Conservation (phyloP, 257 asterid species). For the Misopates orontium region DNA sequence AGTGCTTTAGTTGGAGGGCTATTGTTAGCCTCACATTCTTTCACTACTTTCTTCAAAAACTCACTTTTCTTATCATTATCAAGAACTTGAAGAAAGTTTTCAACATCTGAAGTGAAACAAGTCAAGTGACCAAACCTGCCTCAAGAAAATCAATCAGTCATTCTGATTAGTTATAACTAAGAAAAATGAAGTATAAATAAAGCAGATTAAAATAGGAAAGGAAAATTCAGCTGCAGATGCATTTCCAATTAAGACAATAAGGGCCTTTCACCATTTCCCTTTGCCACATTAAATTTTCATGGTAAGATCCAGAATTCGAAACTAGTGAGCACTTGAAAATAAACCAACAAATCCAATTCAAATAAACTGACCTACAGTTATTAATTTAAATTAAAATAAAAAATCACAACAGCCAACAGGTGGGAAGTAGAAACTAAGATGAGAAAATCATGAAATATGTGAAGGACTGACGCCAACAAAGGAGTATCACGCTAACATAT, state of each 20-base stretch:
- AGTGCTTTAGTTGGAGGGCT: slow-evolving; percentile 60
- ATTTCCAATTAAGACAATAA: slow-evolving; percentile 15
- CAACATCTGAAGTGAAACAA: slow-evolving; percentile 78
- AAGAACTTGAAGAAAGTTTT: slow-evolving; percentile 65
- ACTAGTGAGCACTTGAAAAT: background rate
- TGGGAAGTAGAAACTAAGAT: slow-evolving; percentile 14
- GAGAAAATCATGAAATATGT: slow-evolving; percentile 23
- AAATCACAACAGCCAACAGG: slow-evolving; percentile 7
- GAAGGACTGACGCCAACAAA: slow-evolving; percentile 2
- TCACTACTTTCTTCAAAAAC: slow-evolving; percentile 54
- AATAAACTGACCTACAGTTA: background rate
- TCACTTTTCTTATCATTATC: slow-evolving; percentile 48
- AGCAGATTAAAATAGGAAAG: slow-evolving; percentile 6
- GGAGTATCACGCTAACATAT: slow-evolving; percentile 1
- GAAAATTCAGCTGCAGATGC: slow-evolving; percentile 4
- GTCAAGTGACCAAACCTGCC: slow-evolving; percentile 95
- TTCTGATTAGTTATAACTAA: slow-evolving; percentile 18
- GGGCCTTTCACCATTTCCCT: slow-evolving; percentile 9
- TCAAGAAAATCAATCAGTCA: slow-evolving; percentile 26
- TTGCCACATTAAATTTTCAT: slow-evolving; percentile 4
- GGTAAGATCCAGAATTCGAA: slow-evolving; percentile 8
- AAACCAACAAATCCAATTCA: slow-evolving; percentile 10
- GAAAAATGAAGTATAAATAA: background rate
- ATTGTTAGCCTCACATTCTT: slow-evolving; percentile 43
- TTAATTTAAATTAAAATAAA: background rate